These are phyloP conservation scores for Plectosphaerella cucumerina DNA, from an alignment of 2,329 filamentous ascomycete species.

Conservation along the genomic window DNA sequence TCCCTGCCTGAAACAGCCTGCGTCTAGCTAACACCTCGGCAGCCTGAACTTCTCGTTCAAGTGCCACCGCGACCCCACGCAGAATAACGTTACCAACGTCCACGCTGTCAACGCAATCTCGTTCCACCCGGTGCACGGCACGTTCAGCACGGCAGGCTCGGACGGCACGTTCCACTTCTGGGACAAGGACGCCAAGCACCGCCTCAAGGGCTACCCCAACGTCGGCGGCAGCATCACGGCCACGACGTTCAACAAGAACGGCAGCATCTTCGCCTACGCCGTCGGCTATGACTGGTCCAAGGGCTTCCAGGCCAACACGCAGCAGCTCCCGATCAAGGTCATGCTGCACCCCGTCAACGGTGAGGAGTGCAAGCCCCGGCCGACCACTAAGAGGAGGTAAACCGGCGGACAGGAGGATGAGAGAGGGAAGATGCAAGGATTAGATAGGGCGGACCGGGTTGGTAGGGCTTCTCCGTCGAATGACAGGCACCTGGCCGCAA, in stretches of 20 bases:
- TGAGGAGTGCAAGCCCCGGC: conserved; percentile 60
- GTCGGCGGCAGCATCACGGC: conserved; percentile 84
- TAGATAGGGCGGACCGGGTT: not conserved
- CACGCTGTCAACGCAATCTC: conserved; percentile 96
- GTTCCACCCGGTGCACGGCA: conserved; percentile 94
- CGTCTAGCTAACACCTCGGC: conserved; percentile 4
- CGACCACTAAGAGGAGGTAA: conserved; percentile 54
- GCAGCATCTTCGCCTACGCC: conserved; percentile 81
- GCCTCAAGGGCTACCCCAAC: conserved; percentile 81
- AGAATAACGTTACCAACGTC: conserved; percentile 77
- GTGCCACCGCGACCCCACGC: conserved; percentile 82
- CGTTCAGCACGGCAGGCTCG: conserved; percentile 93
- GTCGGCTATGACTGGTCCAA: conserved; percentile 99
- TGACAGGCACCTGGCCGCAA: too few relatives aligned
- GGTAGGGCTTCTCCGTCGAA: too few relatives aligned
- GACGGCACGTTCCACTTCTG: conserved; percentile 97
- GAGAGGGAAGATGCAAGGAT: not conserved
- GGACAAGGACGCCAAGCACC: conserved; percentile 89
- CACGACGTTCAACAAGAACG: conserved; percentile 86
- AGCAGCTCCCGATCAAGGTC: conserved; percentile 71
- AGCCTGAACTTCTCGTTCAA: conserved; percentile 98
- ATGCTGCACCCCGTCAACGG: conserved; percentile 73
- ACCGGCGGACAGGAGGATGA: conserved; percentile 16
- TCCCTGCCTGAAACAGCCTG: not conserved
- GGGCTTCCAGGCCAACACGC: conserved; percentile 81